phyloP scores from a whole-genome alignment of 805 yeast genomes.

The Myxozyma udenii region DNA sequence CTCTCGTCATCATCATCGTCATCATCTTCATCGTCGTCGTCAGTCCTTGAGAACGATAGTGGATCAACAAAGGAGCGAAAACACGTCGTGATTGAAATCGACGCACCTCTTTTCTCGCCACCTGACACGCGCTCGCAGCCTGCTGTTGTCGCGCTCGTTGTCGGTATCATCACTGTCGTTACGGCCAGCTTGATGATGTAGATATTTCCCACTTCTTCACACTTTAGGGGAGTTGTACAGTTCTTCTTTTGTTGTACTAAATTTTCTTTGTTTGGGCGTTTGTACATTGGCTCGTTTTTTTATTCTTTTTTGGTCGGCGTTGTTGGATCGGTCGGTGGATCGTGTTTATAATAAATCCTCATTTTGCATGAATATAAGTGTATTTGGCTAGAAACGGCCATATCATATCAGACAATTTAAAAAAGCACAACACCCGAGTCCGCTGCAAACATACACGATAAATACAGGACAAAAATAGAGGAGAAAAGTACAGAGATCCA shows the following conservation, averaged over 20 bases:
- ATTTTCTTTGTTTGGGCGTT: neutral
- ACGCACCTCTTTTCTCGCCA: slow-evolving; percentile 28
- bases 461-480: neutral
- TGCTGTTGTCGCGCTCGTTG: slow-evolving; percentile 20
- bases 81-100: slow-evolving; percentile 11
- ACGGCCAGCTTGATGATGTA: slow-evolving; percentile 30
- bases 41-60: neutral
- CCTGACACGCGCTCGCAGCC: slow-evolving; percentile 26
- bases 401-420: too few relatives aligned
- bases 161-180: slow-evolving; percentile 23
- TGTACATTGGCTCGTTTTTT: neutral
- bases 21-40: neutral
- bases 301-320: neutral
- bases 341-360: too few relatives aligned
- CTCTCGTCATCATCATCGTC: neutral
- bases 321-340: neutral
- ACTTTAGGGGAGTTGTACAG: neutral
- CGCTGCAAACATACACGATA: too few relatives aligned
- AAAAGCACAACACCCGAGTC: too few relatives aligned
- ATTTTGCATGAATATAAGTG: too few relatives aligned
- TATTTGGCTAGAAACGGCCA: too few relatives aligned
- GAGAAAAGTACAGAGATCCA: neutral
- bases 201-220: slow-evolving; percentile 6
- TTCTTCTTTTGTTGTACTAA: neutral
- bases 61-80: neutral